Evolutionary conservation across 2,329 filamentous ascomycete genomes (phyloP).

Genomic region (Talaromyces rugulosus): DNA sequence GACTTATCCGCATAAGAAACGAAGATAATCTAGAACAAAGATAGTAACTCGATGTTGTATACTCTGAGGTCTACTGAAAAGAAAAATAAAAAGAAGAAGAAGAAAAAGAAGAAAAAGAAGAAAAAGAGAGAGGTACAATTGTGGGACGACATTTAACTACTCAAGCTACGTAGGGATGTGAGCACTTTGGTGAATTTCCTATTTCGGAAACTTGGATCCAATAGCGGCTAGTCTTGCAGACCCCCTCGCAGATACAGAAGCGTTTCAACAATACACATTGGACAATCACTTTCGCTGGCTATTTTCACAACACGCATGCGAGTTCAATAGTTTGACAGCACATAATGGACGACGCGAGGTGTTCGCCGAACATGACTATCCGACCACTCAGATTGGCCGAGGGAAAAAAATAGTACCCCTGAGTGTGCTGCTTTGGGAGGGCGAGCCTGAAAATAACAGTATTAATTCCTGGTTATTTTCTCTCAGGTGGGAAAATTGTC

Average conservation of each 20-base stretch:
- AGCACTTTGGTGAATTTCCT: neutral
- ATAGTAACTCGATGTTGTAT: neutral
- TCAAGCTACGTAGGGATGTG: neutral
- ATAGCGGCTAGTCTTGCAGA: neutral
- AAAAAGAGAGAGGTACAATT: too few species aligned
- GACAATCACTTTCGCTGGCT: neutral
- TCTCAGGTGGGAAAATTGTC: neutral
- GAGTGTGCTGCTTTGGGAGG: neutral
- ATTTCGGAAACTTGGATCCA: neutral
- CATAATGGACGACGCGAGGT: neutral
- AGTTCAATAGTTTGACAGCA: neutral
- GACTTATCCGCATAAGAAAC: neutral
- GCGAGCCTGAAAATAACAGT: neutral
- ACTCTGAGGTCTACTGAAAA: neutral
- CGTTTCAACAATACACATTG: neutral
- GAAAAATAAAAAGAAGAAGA: too few species aligned
- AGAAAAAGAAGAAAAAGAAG: neutral
- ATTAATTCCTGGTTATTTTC: neutral
- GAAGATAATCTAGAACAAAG: neutral
- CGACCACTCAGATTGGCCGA: neutral
- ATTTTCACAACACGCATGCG: neutral
- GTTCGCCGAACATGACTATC: neutral
- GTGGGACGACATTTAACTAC: neutral
- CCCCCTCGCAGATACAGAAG: slow-evolving; percentile 8
- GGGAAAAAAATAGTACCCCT: neutral